Conservation (phyloP, 2,329 filamentous ascomycete species). For the Dothideomycetidae sp. region DNA sequence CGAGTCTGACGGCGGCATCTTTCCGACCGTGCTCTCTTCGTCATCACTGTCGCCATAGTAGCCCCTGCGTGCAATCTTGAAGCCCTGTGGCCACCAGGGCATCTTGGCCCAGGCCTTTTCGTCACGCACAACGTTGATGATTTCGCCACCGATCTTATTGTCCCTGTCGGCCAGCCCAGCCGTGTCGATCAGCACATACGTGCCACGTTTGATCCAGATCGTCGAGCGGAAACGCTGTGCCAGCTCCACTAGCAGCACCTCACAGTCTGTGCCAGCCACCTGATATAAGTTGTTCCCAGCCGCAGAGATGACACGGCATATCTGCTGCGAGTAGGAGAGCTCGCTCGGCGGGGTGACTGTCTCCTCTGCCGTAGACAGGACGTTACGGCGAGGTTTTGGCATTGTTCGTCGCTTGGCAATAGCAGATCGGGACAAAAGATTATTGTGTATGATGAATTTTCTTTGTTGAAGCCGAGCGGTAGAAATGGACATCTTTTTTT, state of each 20-base stretch:
- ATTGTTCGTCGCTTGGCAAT: too few relatives aligned
- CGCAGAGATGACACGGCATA: slow-evolving; percentile 67
- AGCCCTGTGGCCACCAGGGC: slow-evolving; percentile 52
- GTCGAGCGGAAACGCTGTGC: slow-evolving; percentile 76
- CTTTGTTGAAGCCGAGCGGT: too few relatives aligned
- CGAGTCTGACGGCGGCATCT: slow-evolving; percentile 71
- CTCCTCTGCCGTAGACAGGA: slow-evolving; percentile 65
- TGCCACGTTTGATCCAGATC: slow-evolving; percentile 83
- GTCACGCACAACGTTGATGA: slow-evolving; percentile 82
- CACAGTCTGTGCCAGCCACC: slow-evolving; percentile 54
- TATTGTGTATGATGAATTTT: too few relatives aligned
- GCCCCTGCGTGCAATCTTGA: slow-evolving; percentile 35
- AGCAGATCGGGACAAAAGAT: too few relatives aligned
- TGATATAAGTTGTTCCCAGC: slow-evolving; percentile 83
- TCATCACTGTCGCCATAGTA: slow-evolving; percentile 54
- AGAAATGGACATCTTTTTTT: too few relatives aligned
- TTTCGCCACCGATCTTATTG: slow-evolving; percentile 74
- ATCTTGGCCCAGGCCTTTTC: slow-evolving; percentile 87
- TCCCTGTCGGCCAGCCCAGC: slow-evolving; percentile 49
- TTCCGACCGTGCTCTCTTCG: slow-evolving; percentile 66
- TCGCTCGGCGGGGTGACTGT: slow-evolving; percentile 45
- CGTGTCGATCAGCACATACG: slow-evolving; percentile 72
- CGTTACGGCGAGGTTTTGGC: slow-evolving; percentile 60
- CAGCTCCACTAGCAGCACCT: slow-evolving; percentile 62
- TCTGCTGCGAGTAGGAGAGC: slow-evolving; percentile 39